Conservation (phyloP, 2,329 filamentous ascomycete species). For the Fusarium sp. region DNA sequence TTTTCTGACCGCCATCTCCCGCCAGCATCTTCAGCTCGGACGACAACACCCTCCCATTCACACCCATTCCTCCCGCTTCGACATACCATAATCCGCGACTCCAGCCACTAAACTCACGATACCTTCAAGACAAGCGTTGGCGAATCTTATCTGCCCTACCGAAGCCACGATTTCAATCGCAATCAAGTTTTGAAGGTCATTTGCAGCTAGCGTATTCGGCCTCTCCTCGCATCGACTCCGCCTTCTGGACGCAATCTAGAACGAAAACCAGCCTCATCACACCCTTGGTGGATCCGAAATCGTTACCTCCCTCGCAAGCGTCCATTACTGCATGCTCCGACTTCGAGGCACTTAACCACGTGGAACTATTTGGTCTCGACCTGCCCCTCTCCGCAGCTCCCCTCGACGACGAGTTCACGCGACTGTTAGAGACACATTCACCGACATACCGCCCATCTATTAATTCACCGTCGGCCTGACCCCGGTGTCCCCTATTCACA, state of each 20-base stretch:
- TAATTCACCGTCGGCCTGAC: slow-evolving; percentile 1
- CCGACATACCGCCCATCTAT: slow-evolving; percentile 17
- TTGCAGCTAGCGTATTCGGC: slow-evolving; percentile 38
- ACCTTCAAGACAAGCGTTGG: slow-evolving; percentile 4
- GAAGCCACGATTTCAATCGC: slow-evolving; percentile 31
- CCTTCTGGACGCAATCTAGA: slow-evolving; percentile 38
- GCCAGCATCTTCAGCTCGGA: slow-evolving; percentile 19
- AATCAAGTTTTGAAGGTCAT: slow-evolving; percentile 16
- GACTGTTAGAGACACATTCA: slow-evolving; percentile 17
- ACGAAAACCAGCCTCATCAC: slow-evolving; percentile 34
- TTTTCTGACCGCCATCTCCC: slow-evolving; percentile 36
- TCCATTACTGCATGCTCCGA: slow-evolving; percentile 20
- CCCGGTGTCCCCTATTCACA: not conserved
- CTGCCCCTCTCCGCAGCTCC: slow-evolving; percentile 22
- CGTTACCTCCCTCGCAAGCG: slow-evolving; percentile 29
- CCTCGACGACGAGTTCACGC: slow-evolving; percentile 23
- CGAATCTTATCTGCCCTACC: slow-evolving; percentile 3
- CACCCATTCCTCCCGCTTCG: slow-evolving; percentile 20
- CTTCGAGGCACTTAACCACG: slow-evolving; percentile 43
- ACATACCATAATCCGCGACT: slow-evolving; percentile 1
- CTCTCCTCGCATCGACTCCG: slow-evolving; percentile 33
- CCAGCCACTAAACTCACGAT: slow-evolving; percentile 25
- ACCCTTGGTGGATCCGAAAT: slow-evolving; percentile 41
- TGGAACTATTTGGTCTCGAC: slow-evolving; percentile 45
- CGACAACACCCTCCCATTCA: slow-evolving; percentile 14